Evolutionary conservation across 192 early-diverging fungal genomes (phyloP), one percentile per base, ranked within the genome.

Genomic region (Thamnidium elegans): DNA sequence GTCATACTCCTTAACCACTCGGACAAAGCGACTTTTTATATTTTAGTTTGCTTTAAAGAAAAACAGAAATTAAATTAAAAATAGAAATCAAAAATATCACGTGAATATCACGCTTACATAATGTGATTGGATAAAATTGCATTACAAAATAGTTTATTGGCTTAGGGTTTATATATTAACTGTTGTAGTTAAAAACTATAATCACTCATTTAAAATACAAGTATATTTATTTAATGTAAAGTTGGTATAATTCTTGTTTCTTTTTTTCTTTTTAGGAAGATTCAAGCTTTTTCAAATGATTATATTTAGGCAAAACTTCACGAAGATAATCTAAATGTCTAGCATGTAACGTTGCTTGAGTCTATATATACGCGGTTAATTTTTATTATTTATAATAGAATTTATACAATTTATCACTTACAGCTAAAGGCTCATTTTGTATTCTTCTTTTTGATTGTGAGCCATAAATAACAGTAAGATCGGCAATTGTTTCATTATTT

Each of bases 271-370:
- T 53, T 63, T 42, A 63, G 14, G 31, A 26, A 17, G 50, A 50
- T 43, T 70, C 68, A 15, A 73, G 50, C n/a, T 69, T 63, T 62
- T 74, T 68, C 17, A 81, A 39, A 72, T 86, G 81, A 58, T 86
- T 86, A 50, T 75, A 86, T 66, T 83, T 86, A 14, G 81, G 84
- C 15, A 86, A 52, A 0, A 77, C 75, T 71, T 88, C 87, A 34
- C 81, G 67, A 44, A 91, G 69, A 71, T 91, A 91, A 15, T 91
- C 89, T 30, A 91, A 66, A 68, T 91, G 89, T 21, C 86, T 81
- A 13, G 69, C 20, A 64, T 91, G 89, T 11, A 91, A 55, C 14
- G 70, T 64, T 8, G 72, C 53, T 55, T 89, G 85, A 20, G 77
- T 69, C 78, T 85, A 52, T 47, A 58, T 13, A 53, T 11, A 50